Evolutionary conservation across 2,329 filamentous ascomycete genomes (phyloP).

Genomic region (Aphanocladium album): DNA sequence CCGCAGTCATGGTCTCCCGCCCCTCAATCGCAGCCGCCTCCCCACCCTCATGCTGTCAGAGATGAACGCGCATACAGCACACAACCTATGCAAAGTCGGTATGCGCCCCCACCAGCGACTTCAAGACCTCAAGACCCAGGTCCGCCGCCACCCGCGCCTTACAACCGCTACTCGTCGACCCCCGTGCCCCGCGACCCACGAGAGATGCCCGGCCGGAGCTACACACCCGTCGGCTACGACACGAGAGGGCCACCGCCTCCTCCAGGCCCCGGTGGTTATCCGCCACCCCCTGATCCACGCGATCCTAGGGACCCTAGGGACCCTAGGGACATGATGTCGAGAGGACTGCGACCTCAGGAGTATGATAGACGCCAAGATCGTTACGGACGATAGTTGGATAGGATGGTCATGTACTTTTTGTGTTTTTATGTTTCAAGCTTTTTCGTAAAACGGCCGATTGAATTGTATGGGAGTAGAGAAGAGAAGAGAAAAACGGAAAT

Average conservation of each 20-base stretch:
- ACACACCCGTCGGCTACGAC: constrained; percentile 42
- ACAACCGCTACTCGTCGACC: constrained; percentile 40
- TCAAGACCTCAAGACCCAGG: constrained; percentile 38
- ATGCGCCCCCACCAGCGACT: constrained; percentile 27
- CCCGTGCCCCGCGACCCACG: constrained; percentile 38
- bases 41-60: constrained; percentile 30
- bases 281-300: constrained; percentile 20
- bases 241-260: constrained; percentile 27
- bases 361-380: constrained; percentile 41
- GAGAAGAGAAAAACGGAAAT: background rate
- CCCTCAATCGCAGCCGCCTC: constrained; percentile 24
- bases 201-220: constrained; percentile 39
- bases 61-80: constrained; percentile 32
- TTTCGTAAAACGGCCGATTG: background rate
- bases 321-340: constrained; percentile 36
- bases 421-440: background rate
- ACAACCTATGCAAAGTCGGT: constrained; percentile 35
- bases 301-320: constrained; percentile 31
- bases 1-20: too few species aligned
- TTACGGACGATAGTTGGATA: constrained; percentile 35
- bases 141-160: constrained; percentile 34
- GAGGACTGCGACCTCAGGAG: constrained; percentile 41
- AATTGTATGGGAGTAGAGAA: background rate
- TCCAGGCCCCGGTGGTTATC: constrained; percentile 21
- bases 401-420: background rate